Conservation (phyloP, 768 basidiomycete species). For the Pisolithus marmoratus region DNA sequence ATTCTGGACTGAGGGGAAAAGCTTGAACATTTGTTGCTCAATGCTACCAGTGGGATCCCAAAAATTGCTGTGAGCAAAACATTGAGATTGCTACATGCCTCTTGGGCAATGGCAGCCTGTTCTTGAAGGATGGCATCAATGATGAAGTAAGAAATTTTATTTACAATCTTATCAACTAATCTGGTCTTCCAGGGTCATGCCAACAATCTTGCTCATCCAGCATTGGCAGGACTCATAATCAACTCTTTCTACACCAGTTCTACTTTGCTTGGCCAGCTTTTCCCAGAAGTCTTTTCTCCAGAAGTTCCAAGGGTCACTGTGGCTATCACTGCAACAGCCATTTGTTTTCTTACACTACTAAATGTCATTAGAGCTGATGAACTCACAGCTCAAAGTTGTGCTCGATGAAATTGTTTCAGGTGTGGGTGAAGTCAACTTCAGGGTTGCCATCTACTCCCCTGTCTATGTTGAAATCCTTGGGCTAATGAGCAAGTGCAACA, state of each 20-base stretch:
- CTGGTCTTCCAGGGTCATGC: conserved; percentile 1
- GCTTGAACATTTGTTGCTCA: background rate
- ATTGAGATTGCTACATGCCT: background rate
- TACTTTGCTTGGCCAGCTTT: background rate
- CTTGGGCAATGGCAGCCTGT: background rate
- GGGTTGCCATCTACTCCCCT: background rate
- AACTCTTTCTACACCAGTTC: conserved; percentile 2
- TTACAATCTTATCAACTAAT: background rate
- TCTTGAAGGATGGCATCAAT: conserved; percentile 1
- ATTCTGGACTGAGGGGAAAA: background rate
- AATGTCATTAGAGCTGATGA: background rate
- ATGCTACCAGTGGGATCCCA: conserved; percentile 2
- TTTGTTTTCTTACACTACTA: background rate
- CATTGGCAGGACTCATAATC: conserved; percentile 1
- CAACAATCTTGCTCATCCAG: conserved; percentile 6
- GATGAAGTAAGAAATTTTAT: background rate
- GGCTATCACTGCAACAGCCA: background rate
- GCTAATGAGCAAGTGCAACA: conserved; percentile 4
- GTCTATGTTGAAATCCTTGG: conserved; percentile 2
- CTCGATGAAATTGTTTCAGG: background rate
- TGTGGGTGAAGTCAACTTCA: conserved; percentile 7
- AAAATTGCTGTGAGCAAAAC: background rate
- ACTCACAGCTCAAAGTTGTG: conserved; percentile 1
- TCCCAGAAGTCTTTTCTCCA: conserved; percentile 1
- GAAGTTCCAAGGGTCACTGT: conserved; percentile 2